These are phyloP conservation scores for Sporothrix euskadiensis DNA, from an alignment of 2,329 filamentous ascomycete species.

Conservation along the genomic window DNA sequence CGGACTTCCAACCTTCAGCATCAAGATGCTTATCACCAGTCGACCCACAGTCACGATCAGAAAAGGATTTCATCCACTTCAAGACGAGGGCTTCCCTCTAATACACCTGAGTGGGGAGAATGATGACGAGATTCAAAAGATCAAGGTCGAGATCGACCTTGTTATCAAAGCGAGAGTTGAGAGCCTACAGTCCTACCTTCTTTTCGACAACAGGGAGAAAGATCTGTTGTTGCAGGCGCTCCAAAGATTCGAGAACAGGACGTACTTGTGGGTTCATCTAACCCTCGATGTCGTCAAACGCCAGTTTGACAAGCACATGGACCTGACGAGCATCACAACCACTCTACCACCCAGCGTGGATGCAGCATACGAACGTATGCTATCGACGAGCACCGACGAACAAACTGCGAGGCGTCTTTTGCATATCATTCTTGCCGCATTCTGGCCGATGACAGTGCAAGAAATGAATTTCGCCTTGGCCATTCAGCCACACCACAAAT, in stretches of 20 bases:
- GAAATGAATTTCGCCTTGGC: background rate
- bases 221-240: background rate
- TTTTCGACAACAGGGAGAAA: background rate
- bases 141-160: background rate
- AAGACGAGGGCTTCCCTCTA: background rate
- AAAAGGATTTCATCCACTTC: background rate
- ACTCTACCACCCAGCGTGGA: background rate
- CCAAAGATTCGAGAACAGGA: background rate
- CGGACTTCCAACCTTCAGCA: background rate
- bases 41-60: background rate
- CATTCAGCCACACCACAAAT: background rate
- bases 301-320: background rate
- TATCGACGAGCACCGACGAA: background rate
- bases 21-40: background rate
- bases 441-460: background rate
- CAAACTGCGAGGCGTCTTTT: background rate
- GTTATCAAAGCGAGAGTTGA: background rate
- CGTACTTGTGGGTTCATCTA: background rate
- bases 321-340: background rate
- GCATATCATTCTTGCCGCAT: background rate
- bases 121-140: background rate
- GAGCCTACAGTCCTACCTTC: background rate
- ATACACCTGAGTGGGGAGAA: background rate
- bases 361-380: background rate
- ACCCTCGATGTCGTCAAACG: background rate